Percentiles rank a stretch among this genome's conserved stretches.
Evolutionary conservation across 2,329 filamentous ascomycete species (phyloP).

Genomic region (Sclerotinia subarctica): DNA sequence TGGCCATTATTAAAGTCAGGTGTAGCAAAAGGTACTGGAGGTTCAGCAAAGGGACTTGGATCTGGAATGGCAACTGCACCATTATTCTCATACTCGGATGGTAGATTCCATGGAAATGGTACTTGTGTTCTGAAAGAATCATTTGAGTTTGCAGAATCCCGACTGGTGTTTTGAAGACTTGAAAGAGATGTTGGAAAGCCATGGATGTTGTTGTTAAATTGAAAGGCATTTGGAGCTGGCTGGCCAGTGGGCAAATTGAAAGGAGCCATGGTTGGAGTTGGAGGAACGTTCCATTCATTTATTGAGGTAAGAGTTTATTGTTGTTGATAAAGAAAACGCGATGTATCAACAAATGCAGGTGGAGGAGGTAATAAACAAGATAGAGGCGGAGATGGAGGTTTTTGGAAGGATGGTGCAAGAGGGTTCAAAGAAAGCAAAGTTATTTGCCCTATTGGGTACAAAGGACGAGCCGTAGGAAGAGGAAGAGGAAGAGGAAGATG

Average conservation of each 20-base stretch:
- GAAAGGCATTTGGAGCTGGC: constrained; percentile 11
- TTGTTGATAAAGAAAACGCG: neutral
- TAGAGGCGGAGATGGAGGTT: neutral
- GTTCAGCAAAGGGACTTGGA: constrained; percentile 14
- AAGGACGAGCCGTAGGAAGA: too few relatives aligned
- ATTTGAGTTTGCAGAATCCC: constrained; percentile 10
- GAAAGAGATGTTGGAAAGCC: constrained; percentile 4
- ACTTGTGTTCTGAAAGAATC: constrained; percentile 33
- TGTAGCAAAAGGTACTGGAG: constrained; percentile 18
- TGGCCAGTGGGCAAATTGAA: constrained; percentile 15
- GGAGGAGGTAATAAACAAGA: neutral
- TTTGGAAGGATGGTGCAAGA: neutral
- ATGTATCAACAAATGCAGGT: neutral
- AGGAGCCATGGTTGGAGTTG: neutral
- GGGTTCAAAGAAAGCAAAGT: neutral
- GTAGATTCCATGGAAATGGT: constrained; percentile 30
- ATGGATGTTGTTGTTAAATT: neutral
- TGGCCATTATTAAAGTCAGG: constrained; percentile 8
- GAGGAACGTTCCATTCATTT: neutral
- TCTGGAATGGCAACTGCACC: neutral
- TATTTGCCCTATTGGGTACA: neutral
- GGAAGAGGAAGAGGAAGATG: neutral
- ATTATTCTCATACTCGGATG: constrained; percentile 15
- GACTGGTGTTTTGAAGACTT: constrained; percentile 8
- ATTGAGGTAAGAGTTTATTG: neutral